Percentiles rank a stretch among this genome's conserved stretches.
These are phyloP conservation scores for Przewalskia tangutica DNA, from an alignment of 257 asterid species.

Conservation along the genomic window DNA sequence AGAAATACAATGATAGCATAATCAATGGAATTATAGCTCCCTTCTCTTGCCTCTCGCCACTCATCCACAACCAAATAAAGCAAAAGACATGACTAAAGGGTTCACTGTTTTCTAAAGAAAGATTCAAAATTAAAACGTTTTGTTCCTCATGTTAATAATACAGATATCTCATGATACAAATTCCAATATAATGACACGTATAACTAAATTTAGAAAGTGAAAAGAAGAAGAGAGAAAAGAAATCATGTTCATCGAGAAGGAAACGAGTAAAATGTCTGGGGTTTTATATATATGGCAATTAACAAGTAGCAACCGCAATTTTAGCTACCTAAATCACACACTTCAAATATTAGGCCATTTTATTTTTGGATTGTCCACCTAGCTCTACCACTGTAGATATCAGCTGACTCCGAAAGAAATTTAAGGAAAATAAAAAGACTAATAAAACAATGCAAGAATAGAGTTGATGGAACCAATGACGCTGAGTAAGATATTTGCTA, in stretches of 20 bases:
- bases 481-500: not conserved
- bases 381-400: not conserved
- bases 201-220: not conserved
- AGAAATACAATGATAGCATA: not conserved
- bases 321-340: not conserved
- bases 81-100: not conserved
- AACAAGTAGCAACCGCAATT: not conserved
- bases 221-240: not conserved
- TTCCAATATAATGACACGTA: not conserved
- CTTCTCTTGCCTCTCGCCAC: not conserved
- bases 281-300: not conserved
- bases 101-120: not conserved
- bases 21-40: not conserved
- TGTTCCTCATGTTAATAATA: not conserved
- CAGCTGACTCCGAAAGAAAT: not conserved
- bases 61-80: not conserved
- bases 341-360: not conserved
- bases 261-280: not conserved
- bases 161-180: not conserved
- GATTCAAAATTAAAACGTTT: not conserved
- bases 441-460: not conserved
- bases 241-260: not conserved
- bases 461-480: not conserved
- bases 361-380: not conserved
- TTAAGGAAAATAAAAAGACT: not conserved